Base-by-base conservation (phyloP, 2,329 filamentous ascomycete species). In the Xylaria sp. region DNA sequence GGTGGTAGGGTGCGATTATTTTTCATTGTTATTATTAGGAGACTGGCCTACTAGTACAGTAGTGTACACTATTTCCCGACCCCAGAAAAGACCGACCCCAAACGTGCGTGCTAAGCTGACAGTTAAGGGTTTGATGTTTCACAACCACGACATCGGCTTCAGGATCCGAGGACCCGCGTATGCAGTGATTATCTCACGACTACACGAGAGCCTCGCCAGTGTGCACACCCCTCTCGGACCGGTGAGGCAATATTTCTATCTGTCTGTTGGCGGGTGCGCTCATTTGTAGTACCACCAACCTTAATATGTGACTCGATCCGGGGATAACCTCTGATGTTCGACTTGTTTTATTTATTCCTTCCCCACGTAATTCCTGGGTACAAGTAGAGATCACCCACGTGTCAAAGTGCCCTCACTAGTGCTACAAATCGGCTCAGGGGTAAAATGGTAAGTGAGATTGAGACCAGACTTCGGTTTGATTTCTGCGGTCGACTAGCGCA, bases 81-180 rank as follows among this genome's bases (percentile, higher is more conserved):
- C 57, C 54, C 58, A 41, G 51, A 56, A 56, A 20, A 39, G n/a
- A 34, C 44, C 66, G n/a, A 34, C 44, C 66, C 66, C 62, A 55
- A 66, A 66, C 61, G 46, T 65, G 68, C 64, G 44, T 62, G 56
- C 52, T 65, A 50, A 55, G 65, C 69, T 70, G 50, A 65, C 67
- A 41, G 20, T 41, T 39, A 39, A 50, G 58, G 52, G 20, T 34
- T 32, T 65, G 15, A 41, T 59, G 68, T 72, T 68, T 58, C 70
- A 72, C 70, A 66, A 62, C 58, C 70, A 69, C 64, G 46, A 65
- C 69, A 52, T 71, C 70, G 70, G 70, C 65, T 70, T 71, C 65
- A 51, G 48, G 39, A 57, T 69, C 70, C 70, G 70, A 72, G 54
- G 48, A 57, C 64, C 69, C 69, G 70, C 56, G 65, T 46, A 65